These are phyloP conservation scores for Candida frijolesensis DNA, from an alignment of 1,139 yeast species.

Conservation along the genomic window DNA sequence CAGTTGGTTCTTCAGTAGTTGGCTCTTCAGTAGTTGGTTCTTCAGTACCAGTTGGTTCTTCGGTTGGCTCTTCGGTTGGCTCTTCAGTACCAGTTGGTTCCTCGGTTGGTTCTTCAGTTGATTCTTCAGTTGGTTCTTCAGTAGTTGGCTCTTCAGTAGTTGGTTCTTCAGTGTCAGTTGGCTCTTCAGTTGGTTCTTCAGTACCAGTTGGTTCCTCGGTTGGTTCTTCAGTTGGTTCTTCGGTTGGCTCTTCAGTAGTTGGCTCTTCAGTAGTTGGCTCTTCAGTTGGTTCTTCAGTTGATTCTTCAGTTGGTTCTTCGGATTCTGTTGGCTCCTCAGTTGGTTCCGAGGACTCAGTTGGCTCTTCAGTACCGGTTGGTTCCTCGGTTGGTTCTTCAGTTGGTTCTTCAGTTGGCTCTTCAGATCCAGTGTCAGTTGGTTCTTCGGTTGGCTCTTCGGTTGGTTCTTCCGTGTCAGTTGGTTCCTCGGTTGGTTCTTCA, in stretches of 20 bases:
- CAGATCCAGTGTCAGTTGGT: background rate
- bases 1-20: background rate
- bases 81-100: background rate
- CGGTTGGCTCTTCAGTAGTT: no score
- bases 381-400: background rate
- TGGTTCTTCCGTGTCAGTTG: constrained; percentile 8
- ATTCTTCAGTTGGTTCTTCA: background rate
- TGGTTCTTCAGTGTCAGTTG: no score
- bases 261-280: background rate
- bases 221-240: background rate
- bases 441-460: constrained; percentile 10
- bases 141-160: background rate
- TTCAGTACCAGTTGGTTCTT: background rate
- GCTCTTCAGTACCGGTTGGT: background rate
- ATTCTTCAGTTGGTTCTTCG: background rate
- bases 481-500: constrained; percentile 2
- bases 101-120: background rate
- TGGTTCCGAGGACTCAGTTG: background rate
- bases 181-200: background rate
- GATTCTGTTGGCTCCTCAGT: background rate
- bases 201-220: constrained; percentile 1
- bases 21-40: background rate
- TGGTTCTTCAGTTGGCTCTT: background rate
- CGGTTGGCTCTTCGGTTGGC: background rate
- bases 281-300: constrained; percentile 1